Conservation (phyloP, 495 filamentous ascomycete species). For the Neurospora sp. region DNA sequence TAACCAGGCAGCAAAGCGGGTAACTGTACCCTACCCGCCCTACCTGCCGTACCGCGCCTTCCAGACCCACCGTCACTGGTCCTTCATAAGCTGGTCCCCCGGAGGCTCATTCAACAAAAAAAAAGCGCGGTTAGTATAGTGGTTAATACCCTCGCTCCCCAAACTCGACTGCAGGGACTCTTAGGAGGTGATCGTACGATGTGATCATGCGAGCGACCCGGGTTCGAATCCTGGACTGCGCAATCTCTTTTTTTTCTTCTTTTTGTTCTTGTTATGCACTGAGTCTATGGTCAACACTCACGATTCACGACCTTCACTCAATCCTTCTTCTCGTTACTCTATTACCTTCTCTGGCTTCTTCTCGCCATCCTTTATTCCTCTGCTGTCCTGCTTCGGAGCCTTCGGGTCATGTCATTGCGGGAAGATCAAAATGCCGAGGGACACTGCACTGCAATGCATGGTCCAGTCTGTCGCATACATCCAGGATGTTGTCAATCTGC, state of each 20-base stretch:
- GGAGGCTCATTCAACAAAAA: neutral
- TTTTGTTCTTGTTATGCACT: neutral
- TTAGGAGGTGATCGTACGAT: neutral
- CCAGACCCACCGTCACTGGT: neutral
- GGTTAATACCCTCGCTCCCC: neutral
- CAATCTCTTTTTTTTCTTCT: neutral
- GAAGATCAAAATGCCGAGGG: neutral
- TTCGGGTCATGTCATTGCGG: neutral
- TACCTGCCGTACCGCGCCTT: neutral
- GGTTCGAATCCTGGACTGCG: neutral
- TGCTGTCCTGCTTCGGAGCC: neutral
- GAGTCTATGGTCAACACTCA: too few species aligned
- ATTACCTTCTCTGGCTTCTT: too few species aligned
- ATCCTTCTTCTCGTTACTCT: too few species aligned
- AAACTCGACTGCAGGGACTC: neutral
- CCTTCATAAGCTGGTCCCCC: neutral
- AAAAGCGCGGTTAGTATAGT: neutral
- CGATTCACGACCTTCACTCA: too few species aligned
- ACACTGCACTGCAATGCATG: neutral
- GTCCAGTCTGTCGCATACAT: neutral
- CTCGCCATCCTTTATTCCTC: too few species aligned
- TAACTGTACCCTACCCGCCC: neutral
- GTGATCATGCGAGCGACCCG: neutral
- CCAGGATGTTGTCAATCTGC: neutral
- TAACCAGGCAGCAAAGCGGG: neutral